phyloP scores from a whole-genome alignment of 352 stramenopile genomes.

The Albugo laibachii region DNA sequence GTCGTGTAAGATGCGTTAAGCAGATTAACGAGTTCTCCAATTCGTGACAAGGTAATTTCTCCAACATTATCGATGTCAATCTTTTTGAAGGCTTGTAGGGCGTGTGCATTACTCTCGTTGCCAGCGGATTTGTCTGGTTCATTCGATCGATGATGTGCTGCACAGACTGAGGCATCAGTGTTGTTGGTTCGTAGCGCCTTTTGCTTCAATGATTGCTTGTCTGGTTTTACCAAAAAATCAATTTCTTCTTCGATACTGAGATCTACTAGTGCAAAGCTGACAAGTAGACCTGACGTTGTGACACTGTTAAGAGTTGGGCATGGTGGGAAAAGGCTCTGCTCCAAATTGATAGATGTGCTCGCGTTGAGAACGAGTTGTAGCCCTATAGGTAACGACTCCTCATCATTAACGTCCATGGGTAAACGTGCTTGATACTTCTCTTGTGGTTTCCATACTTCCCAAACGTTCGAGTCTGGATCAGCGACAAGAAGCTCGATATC shows the following conservation, averaged over 20 bases:
- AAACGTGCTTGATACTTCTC: constrained; percentile 58
- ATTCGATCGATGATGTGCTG: not conserved
- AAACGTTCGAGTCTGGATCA: constrained; percentile 31
- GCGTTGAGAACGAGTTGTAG: constrained; percentile 41
- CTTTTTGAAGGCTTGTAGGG: too few relatives aligned
- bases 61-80: too few relatives aligned
- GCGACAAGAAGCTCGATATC: constrained; percentile 57
- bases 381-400: constrained; percentile 42
- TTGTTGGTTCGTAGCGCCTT: not conserved
- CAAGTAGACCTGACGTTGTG: constrained; percentile 36
- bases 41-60: too few relatives aligned
- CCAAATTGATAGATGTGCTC: constrained; percentile 18
- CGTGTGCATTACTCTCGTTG: too few relatives aligned
- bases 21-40: too few relatives aligned
- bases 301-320: constrained; percentile 26
- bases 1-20: too few relatives aligned
- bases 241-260: constrained; percentile 20
- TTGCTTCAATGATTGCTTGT: not conserved
- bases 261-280: constrained; percentile 55
- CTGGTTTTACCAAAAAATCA: constrained; percentile 4
- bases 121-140: too few relatives aligned
- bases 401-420: constrained; percentile 43
- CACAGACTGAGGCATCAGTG: not conserved
- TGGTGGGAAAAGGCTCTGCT: constrained; percentile 25
- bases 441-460: constrained; percentile 49